A percentile compares a stretch with the other conserved stretches of the same genome.
Conservation (phyloP, 768 basidiomycete genomes). For the Leccinum boreale region DNA sequence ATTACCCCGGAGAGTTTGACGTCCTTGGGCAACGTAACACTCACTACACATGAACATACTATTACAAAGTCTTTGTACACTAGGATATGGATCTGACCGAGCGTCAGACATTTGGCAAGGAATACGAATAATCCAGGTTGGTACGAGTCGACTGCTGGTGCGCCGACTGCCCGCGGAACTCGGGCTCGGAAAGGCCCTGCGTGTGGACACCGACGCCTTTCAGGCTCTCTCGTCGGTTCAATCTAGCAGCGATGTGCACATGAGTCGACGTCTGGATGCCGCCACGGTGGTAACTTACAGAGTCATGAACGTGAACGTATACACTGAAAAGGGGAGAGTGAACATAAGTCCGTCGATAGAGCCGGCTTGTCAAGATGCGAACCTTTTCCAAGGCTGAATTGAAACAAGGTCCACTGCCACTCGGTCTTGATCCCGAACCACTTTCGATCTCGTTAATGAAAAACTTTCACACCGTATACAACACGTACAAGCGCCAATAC, state of each 20-base stretch:
- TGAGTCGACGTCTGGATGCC: background rate
- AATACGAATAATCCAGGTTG: background rate
- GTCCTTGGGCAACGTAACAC: background rate
- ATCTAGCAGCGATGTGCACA: background rate
- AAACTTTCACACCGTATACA: background rate
- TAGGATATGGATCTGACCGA: background rate
- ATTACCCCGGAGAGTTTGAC: background rate
- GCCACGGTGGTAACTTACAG: conserved; percentile 2
- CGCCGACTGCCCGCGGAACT: background rate
- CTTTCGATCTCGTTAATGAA: background rate
- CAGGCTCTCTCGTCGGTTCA: conserved; percentile 13
- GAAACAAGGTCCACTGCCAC: conserved; percentile 10
- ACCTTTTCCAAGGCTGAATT: conserved; percentile 15
- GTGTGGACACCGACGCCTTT: no score
- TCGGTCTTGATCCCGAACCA: conserved; percentile 4
- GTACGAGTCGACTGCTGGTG: background rate
- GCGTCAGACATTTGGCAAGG: background rate
- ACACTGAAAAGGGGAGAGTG: conserved; percentile 2
- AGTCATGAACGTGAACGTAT: conserved; percentile 14
- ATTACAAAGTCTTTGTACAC: background rate
- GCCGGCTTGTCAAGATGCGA: background rate
- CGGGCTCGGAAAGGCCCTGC: background rate
- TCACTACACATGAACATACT: background rate
- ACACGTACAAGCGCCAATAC: conserved; percentile 10
- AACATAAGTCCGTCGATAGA: background rate